Conservation (phyloP, 768 basidiomycete genomes). For the Mycena belliarum region DNA sequence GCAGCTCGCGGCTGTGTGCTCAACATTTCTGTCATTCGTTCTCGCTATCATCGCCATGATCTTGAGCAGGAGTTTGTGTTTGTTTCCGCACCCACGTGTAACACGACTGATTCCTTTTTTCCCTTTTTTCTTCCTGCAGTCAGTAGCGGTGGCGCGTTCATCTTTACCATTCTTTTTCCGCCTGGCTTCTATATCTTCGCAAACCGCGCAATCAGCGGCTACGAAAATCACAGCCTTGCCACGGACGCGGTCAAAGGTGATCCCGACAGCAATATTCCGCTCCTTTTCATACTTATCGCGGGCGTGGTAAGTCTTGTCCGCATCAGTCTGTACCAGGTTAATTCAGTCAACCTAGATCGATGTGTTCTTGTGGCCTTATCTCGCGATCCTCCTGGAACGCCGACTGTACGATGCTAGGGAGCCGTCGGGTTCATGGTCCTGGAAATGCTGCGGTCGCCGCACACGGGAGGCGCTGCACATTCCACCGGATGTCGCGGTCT, state of each 20-base stretch:
- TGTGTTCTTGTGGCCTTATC: conserved; percentile 72
- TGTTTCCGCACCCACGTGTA: no score
- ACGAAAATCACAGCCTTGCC: conserved; percentile 57
- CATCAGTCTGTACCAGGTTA: neutral
- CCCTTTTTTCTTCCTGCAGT: conserved; percentile 19
- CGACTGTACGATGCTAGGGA: conserved; percentile 60
- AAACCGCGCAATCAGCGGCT: conserved; percentile 66
- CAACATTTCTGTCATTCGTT: conserved; percentile 66
- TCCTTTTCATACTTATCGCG: conserved; percentile 63
- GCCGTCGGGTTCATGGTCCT: conserved; percentile 30
- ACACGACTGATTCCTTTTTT: neutral
- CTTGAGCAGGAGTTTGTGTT: conserved; percentile 34
- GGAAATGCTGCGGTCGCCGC: conserved; percentile 38
- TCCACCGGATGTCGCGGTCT: conserved; percentile 53
- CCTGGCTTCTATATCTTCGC: conserved; percentile 77
- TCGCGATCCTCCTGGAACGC: conserved; percentile 61
- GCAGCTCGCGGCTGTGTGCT: conserved; percentile 65
- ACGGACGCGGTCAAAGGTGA: conserved; percentile 59
- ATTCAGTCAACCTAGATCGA: conserved; percentile 47
- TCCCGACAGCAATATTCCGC: conserved; percentile 55
- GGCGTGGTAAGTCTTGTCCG: conserved; percentile 51
- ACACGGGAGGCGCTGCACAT: conserved; percentile 24
- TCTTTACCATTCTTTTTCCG: conserved; percentile 73
- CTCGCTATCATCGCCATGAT: conserved; percentile 69
- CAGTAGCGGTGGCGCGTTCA: conserved; percentile 47